These are phyloP conservation scores for Podaxis rugospora DNA, from an alignment of 768 basidiomycete species.

Conservation along the genomic window DNA sequence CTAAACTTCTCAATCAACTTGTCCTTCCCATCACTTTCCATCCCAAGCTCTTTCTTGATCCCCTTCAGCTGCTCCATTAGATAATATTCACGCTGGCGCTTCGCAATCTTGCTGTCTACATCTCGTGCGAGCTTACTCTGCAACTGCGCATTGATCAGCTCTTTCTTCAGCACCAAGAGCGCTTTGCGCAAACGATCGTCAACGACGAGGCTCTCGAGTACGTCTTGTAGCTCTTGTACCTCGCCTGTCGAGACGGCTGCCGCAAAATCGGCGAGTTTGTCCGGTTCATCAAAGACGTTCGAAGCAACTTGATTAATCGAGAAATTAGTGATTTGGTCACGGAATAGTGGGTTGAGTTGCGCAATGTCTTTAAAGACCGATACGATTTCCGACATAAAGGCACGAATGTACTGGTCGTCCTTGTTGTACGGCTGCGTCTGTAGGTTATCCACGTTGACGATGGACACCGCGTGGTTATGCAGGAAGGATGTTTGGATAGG, in stretches of 20 bases:
- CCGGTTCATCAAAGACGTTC: conserved; percentile 96
- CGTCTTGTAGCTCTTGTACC: conserved; percentile 87
- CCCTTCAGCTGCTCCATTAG: conserved; percentile 96
- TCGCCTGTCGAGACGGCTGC: conserved; percentile 95
- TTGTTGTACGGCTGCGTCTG: conserved; percentile 79
- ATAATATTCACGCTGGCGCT: conserved; percentile 92
- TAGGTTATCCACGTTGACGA: conserved; percentile 87
- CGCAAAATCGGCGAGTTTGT: conserved; percentile 95
- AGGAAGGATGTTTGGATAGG: conserved; percentile 83
- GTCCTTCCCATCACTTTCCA: conserved; percentile 95
- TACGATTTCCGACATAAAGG: conserved; percentile 95
- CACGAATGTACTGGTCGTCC: conserved; percentile 92
- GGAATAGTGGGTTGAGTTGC: conserved; percentile 94
- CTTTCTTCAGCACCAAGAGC: conserved; percentile 92
- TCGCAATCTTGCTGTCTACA: conserved; percentile 92
- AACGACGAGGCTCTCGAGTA: conserved; percentile 81
- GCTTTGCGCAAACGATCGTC: conserved; percentile 90
- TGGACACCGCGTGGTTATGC: conserved; percentile 75
- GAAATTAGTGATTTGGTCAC: conserved; percentile 97
- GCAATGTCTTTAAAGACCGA: conserved; percentile 99
- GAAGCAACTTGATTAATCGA: conserved; percentile 88
- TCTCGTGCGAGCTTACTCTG: conserved; percentile 91
- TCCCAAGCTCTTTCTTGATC: conserved; percentile 93
- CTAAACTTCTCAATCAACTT: conserved; percentile 90
- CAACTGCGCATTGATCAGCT: conserved; percentile 93